Evolutionary conservation across 331 rosid genomes (phyloP), one percentile per base, ranked within the genome.

Genomic region (Erythrophleum ivorense): DNA sequence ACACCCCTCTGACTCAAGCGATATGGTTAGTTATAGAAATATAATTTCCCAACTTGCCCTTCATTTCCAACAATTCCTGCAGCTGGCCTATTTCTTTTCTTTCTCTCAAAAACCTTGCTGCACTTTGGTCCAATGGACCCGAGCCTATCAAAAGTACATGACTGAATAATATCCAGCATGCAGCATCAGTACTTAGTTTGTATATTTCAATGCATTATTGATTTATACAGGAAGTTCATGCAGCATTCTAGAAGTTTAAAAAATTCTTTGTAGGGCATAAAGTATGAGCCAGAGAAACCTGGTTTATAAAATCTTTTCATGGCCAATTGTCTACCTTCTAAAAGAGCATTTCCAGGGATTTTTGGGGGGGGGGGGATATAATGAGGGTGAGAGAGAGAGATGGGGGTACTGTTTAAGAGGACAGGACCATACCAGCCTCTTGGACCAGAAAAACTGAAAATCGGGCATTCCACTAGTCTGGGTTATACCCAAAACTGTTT

Each of bases 131-230:
- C 29, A 24, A 24, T 24, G 29, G 29, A 24, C 29, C 29, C 29
- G 29, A 24, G 29, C 29, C 29, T 24, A 24, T 24, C 29, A 24
- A 24, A 24, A 24, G 45, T 73, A 75, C 46, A 82, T 53, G 66
- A 71, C 34, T 65, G 71, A 52, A 76, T 38, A 40, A 36, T 24
- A 40, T 68, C 43, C 69, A 67, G 78, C 68, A 76, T 41, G 38
- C 43, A 78, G 67, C 36, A 83, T 13, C 58, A 7, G 59, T 66
- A 48, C 50, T 18, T 46, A 2, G 53, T 36, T 34, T 36, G 48
- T 71, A 63, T 57, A 9, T 62, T 71, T 38, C 19, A 19, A 69
- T 40, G 38, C 45, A 70, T 62, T 38, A 80, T 19, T 62, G 69
- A 57, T 34, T 34, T 41, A 19, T 66, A n/a, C 21, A 45, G 52